Evolutionary conservation across 345 rosid genomes (phyloP).

Genomic region (Lenwebbia sp.): DNA sequence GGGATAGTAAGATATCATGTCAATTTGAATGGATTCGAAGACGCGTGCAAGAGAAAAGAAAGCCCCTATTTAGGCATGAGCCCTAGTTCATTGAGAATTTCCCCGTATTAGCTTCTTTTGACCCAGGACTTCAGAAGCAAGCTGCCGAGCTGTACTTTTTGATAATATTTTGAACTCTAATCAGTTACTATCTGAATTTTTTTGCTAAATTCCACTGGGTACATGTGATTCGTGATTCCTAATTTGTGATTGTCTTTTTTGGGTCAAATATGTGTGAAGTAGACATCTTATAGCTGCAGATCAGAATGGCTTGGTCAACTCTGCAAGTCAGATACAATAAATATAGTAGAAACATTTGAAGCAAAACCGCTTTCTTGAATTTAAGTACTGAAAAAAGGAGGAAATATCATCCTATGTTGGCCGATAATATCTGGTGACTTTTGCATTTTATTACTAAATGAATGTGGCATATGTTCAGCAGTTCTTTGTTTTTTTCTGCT

Average conservation of each 20-base stretch:
- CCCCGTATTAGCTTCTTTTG: neutral
- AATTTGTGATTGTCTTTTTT: neutral
- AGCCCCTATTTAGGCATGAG: too few species aligned
- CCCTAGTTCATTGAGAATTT: neutral
- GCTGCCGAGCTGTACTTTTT: neutral
- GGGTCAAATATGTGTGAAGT: neutral
- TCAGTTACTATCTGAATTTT: neutral
- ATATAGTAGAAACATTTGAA: neutral
- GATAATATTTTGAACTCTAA: neutral
- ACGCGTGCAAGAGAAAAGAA: too few species aligned
- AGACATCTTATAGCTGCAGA: neutral
- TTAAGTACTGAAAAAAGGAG: neutral
- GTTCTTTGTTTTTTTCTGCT: too few species aligned
- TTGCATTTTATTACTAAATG: neutral
- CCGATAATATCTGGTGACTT: neutral
- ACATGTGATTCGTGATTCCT: neutral
- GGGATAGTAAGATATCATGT: neutral
- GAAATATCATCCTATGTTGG: neutral
- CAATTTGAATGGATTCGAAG: neutral
- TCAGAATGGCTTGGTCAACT: neutral
- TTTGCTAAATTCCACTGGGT: neutral
- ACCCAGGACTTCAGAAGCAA: neutral
- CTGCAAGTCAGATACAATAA: neutral
- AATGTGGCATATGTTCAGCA: neutral
- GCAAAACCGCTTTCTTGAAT: neutral